Conservation (phyloP, 2,329 filamentous ascomycete species). For the Trichoderma citrinoviride region DNA sequence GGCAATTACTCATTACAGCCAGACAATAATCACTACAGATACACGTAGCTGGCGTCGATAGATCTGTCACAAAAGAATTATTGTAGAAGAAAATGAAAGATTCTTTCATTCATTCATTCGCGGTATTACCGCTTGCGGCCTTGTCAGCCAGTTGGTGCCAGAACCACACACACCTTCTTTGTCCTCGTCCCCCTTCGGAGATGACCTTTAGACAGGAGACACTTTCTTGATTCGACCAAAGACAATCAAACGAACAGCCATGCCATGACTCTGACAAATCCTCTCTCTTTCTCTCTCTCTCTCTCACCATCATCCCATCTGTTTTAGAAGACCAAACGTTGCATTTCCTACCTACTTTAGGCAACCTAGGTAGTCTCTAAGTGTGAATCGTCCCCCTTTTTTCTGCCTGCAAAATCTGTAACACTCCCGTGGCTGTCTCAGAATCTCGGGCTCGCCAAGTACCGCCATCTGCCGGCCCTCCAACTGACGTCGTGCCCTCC, state of each 20-base stretch:
- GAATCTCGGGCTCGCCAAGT: not conserved
- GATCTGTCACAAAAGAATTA: too few species aligned
- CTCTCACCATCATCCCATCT: too few species aligned
- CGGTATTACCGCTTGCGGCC: too few species aligned
- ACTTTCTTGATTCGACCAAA: not conserved
- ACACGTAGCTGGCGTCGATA: too few species aligned
- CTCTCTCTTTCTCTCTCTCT: not conserved
- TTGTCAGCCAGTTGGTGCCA: too few species aligned
- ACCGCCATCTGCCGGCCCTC: conserved; percentile 10
- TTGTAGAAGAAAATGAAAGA: too few species aligned
- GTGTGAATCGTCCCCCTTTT: too few species aligned
- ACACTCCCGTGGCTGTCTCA: not conserved
- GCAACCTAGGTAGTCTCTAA: too few species aligned
- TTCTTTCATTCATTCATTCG: too few species aligned
- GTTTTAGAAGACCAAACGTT: not conserved
- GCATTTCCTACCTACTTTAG: not conserved
- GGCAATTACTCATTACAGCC: too few species aligned
- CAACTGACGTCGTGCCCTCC: conserved; percentile 17
- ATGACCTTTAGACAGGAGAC: conserved; percentile 2
- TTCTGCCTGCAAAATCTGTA: too few species aligned
- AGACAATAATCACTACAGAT: too few species aligned
- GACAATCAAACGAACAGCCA: not conserved
- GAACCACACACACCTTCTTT: not conserved
- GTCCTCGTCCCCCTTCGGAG: conserved; percentile 10
- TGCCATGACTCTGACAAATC: conserved; percentile 12